Conservation (phyloP, 192 early-diverging fungal genomes). For the Coemansia sp. region DNA sequence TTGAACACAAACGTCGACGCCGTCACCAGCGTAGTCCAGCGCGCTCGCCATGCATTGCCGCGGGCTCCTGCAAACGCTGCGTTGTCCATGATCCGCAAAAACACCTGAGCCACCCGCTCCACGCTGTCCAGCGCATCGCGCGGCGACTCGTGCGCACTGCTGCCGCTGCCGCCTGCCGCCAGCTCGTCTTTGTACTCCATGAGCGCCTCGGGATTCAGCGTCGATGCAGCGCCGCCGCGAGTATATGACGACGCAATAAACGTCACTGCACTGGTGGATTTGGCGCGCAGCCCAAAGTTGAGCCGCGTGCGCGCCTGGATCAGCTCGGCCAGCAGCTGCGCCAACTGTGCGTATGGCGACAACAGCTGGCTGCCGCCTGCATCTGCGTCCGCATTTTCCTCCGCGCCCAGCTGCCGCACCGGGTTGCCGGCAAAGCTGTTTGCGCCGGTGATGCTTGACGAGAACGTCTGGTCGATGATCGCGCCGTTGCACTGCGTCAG, state of each 20-base stretch:
- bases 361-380: conserved; percentile 51
- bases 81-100: conserved; percentile 59
- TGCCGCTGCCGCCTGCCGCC: conserved; percentile 1
- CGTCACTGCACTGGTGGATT: conserved; percentile 52
- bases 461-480: conserved; percentile 79
- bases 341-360: conserved; percentile 64
- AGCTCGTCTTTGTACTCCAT: conserved; percentile 55
- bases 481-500: conserved; percentile 79
- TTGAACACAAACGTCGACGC: conserved; percentile 94
- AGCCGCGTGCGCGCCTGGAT: conserved; percentile 46
- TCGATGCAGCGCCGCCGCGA: conserved; percentile 52
- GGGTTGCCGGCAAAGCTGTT: conserved; percentile 63
- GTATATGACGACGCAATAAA: conserved; percentile 55
- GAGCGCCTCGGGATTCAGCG: conserved; percentile 52
- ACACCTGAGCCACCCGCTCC: conserved; percentile 59
- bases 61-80: conserved; percentile 59
- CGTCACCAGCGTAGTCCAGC: conserved; percentile 90
- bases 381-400: conserved; percentile 9
- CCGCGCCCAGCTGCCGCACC: conserved; percentile 53
- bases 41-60: conserved; percentile 78
- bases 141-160: conserved; percentile 32
- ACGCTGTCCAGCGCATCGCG: conserved; percentile 53
- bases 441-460: conserved; percentile 63
- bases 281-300: conserved; percentile 54
- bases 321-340: conserved; percentile 51